phyloP scores from a whole-genome alignment of 2,329 filamentous ascomycete species.

The Pseudonectria buxi region DNA sequence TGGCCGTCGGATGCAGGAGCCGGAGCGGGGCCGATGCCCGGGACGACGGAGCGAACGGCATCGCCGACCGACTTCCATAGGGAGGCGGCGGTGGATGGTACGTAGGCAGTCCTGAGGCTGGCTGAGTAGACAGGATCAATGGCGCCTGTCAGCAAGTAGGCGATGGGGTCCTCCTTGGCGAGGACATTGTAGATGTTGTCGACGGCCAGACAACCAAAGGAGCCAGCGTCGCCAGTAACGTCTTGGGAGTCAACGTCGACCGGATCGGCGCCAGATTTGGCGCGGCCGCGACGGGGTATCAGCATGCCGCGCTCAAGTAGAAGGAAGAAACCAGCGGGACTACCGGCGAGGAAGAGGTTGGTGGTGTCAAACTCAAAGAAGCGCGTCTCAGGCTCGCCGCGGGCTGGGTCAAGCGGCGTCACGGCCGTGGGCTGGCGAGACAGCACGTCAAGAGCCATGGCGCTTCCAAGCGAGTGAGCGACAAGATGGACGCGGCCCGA shows the following conservation, averaged over 20 bases:
- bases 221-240: constrained; percentile 71
- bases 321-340: constrained; percentile 87
- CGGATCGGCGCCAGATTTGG: constrained; percentile 67
- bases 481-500: constrained; percentile 84
- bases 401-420: constrained; percentile 41
- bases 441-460: constrained; percentile 88
- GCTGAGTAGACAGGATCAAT: constrained; percentile 76
- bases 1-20: constrained; percentile 24
- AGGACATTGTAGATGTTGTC: constrained; percentile 97
- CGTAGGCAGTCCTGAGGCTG: constrained; percentile 67
- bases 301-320: constrained; percentile 69
- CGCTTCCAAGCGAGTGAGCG: constrained; percentile 87
- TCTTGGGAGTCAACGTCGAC: constrained; percentile 48
- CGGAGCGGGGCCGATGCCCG: constrained; percentile 35
- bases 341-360: constrained; percentile 83
- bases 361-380: constrained; percentile 89
- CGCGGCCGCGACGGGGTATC: constrained; percentile 66
- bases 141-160: constrained; percentile 85
- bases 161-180: constrained; percentile 65
- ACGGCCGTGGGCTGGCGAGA: constrained; percentile 77
- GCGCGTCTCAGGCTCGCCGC: constrained; percentile 38
- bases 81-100: constrained; percentile 65
- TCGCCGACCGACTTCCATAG: constrained; percentile 59
- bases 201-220: constrained; percentile 84
- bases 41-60: constrained; percentile 56